Evolutionary conservation across 2,329 filamentous ascomycete genomes (phyloP).

Genomic region (Torrubiella hemipterigena): DNA sequence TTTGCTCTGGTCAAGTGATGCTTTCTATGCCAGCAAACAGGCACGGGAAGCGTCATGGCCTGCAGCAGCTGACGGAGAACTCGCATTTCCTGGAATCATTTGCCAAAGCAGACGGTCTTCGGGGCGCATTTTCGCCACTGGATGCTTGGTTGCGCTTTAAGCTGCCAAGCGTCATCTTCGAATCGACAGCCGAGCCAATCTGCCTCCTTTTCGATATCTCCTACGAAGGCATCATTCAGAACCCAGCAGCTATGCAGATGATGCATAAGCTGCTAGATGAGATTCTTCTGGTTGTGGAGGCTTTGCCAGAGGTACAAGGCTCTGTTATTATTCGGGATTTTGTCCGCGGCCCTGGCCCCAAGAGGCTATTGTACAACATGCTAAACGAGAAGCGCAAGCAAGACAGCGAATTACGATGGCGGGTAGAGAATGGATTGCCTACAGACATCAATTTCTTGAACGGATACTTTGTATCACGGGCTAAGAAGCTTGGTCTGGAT

Average conservation of each 20-base stretch:
- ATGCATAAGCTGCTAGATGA: constrained; percentile 65
- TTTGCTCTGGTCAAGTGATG: constrained; percentile 17
- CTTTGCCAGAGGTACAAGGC: constrained; percentile 60
- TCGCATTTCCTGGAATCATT: constrained; percentile 11
- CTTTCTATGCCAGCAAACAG: constrained; percentile 13
- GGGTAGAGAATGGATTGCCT: constrained; percentile 45
- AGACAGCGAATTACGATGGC: constrained; percentile 53
- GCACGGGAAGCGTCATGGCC: constrained; percentile 6
- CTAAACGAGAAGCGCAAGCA: constrained; percentile 32
- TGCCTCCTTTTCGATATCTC: constrained; percentile 67
- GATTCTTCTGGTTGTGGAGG: constrained; percentile 57
- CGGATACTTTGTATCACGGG: constrained; percentile 71
- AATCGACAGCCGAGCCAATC: constrained; percentile 67
- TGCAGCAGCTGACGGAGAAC: constrained; percentile 10
- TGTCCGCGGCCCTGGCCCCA: constrained; percentile 47
- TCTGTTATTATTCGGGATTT: constrained; percentile 43
- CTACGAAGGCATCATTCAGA: constrained; percentile 60
- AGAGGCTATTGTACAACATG: constrained; percentile 39
- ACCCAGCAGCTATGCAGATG: constrained; percentile 50
- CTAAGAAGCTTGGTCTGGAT: constrained; percentile 58
- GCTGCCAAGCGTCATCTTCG: constrained; percentile 66
- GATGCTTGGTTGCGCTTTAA: constrained; percentile 58
- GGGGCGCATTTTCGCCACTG: constrained; percentile 14
- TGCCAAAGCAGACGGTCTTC: constrained; percentile 3
- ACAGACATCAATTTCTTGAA: constrained; percentile 81